Evolutionary conservation across 768 basidiomycete species (phyloP).

Genomic region (Antrodiella citrinella): DNA sequence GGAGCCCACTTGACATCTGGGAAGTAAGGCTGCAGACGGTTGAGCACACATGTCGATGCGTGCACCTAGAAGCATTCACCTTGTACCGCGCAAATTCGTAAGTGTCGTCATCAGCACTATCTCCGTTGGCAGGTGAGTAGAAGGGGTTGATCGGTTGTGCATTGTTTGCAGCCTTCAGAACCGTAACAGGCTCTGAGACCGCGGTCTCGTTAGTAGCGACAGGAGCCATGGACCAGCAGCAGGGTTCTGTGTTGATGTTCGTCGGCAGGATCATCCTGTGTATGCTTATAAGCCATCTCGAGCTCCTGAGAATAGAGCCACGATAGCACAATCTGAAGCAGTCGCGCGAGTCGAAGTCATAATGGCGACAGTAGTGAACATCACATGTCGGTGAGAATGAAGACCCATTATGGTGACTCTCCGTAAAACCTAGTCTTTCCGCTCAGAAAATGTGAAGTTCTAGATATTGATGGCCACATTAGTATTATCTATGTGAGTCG

Average conservation of each 20-base stretch:
- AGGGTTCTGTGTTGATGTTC: no score
- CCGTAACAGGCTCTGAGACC: neutral
- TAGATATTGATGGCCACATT: no score
- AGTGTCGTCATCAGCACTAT: slow-evolving; percentile 35
- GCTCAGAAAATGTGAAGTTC: no score
- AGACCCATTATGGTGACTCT: no score
- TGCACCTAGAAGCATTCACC: slow-evolving; percentile 36
- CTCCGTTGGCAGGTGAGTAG: slow-evolving; percentile 52
- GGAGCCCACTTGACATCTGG: slow-evolving; percentile 61
- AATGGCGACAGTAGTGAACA: neutral
- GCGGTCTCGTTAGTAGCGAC: slow-evolving; percentile 34
- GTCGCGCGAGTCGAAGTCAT: neutral
- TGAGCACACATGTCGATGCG: neutral
- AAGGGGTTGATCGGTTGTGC: slow-evolving; percentile 47
- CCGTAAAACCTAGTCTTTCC: no score
- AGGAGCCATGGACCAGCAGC: slow-evolving; percentile 38
- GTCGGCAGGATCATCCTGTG: no score
- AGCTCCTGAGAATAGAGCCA: neutral
- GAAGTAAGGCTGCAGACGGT: slow-evolving; percentile 46
- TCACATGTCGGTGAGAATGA: neutral
- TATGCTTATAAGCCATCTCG: no score
- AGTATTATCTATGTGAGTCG: no score
- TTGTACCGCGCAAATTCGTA: slow-evolving; percentile 56
- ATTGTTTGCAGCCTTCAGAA: slow-evolving; percentile 3
- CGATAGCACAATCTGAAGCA: neutral